Base-by-base conservation (phyloP, 768 basidiomycete species). In the Termitomyces sp. region DNA sequence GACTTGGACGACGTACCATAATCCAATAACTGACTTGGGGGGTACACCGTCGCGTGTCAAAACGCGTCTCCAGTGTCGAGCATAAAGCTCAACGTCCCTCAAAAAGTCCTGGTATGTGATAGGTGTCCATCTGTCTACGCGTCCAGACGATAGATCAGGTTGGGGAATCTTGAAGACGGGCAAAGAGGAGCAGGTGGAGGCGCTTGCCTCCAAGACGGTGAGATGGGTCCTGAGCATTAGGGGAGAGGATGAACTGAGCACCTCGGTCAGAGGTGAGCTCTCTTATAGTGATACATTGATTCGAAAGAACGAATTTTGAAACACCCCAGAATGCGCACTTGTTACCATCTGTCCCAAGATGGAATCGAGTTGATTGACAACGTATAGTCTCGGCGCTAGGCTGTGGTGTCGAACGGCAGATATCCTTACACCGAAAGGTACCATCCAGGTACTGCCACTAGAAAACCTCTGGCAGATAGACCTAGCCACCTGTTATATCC, bases 121-220 rank as follows among this genome's bases (percentile, higher is more conserved):
- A 21, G 68, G 53, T 19, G 43, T 29, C 68, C 69, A 72, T 44
- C 46, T 55, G 9, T 63, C 61, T 46, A 66, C 56, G 54, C 46
- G 51, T 53, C 57, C 58, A 12, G 55, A 51, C 25, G 61, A 48
- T 16, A 73, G 62, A 66, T 78, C 73, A 46, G 73, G 64, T 64
- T 69, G 70, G 32, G 84, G 82, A 42, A 85, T 62, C 66, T 74
- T 77, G 71, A 86, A 86, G 54, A 75, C 82, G 19, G 80, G 73
- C 2, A 71, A 68, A 41, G 73, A 69, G 10, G 84, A 69, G 66
- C 77, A 73, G 56, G 68, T 74, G 47, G 73, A 54, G 32, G 84
- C 75, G 59, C 77, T 78, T 50, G 75, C 67, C 55, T 81, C 74
- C 57, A 86, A 76, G 63, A 82, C 71, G 29, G 81, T 77, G 35